phyloP scores from a whole-genome alignment of 2,329 filamentous ascomycete genomes.

The Ophiostoma tasmaniense region DNA sequence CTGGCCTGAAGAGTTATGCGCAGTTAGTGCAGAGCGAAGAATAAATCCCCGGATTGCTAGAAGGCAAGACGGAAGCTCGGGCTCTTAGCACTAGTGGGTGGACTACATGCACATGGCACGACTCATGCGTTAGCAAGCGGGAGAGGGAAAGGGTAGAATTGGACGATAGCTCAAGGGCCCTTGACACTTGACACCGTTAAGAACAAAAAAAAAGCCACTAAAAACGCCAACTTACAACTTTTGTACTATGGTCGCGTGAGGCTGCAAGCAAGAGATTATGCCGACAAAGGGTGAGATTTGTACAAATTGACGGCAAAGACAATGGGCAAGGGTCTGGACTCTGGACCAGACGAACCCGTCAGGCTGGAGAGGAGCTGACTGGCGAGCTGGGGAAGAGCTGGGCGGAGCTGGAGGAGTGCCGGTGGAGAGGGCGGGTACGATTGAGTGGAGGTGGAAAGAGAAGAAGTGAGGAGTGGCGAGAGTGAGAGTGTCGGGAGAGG shows the following conservation, averaged over 20 bases:
- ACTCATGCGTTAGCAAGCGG: neutral
- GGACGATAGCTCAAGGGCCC: neutral
- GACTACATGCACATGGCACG: neutral
- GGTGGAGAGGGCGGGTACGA: conserved; percentile 2
- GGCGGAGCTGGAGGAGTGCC: neutral
- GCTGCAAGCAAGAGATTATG: neutral
- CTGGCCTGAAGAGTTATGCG: neutral
- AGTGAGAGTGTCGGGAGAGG: neutral
- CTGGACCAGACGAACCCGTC: neutral
- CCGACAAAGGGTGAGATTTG: neutral
- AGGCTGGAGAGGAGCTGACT: conserved; percentile 1
- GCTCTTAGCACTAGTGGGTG: neutral
- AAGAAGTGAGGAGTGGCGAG: neutral
- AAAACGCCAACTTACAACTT: neutral
- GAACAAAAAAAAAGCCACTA: neutral
- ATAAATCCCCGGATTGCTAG: neutral
- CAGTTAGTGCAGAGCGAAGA: neutral
- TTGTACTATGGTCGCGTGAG: neutral
- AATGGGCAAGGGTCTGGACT: neutral
- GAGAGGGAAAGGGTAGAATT: neutral
- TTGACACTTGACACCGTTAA: neutral
- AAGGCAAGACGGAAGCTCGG: neutral
- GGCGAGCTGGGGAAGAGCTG: neutral
- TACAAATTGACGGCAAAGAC: neutral
- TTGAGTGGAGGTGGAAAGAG: neutral